These are phyloP conservation scores for Tricholoma matsutake DNA, from an alignment of 768 basidiomycete species.

Conservation along the genomic window DNA sequence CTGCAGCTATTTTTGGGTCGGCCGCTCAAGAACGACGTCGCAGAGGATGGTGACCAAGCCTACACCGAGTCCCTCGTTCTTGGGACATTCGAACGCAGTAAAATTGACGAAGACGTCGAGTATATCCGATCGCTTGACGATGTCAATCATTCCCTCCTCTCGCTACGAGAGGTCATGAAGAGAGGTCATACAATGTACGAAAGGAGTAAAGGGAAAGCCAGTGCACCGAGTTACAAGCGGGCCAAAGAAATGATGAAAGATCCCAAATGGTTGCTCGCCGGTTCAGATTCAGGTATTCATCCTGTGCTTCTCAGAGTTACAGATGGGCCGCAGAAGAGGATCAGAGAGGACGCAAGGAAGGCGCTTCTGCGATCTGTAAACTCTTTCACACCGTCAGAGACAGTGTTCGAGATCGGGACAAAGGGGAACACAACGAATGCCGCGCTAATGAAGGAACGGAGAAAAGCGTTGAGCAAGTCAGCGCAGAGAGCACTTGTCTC, in stretches of 20 bases:
- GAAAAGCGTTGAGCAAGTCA: slow-evolving; percentile 73
- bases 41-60: slow-evolving; percentile 49
- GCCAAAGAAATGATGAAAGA: slow-evolving; percentile 85
- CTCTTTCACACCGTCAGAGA: slow-evolving; percentile 83
- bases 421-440: slow-evolving; percentile 63
- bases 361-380: slow-evolving; percentile 71
- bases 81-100: slow-evolving; percentile 78
- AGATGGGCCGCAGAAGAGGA: slow-evolving; percentile 33
- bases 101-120: slow-evolving; percentile 81
- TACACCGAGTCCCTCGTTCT: slow-evolving; percentile 76
- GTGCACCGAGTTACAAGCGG: slow-evolving; percentile 77
- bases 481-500: slow-evolving; percentile 42
- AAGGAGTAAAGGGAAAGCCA: slow-evolving; percentile 88
- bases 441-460: slow-evolving; percentile 83
- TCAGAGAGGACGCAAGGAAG: slow-evolving; percentile 55
- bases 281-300: slow-evolving; percentile 63
- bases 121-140: slow-evolving; percentile 67
- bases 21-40: slow-evolving; percentile 58
- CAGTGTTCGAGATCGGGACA: slow-evolving; percentile 85
- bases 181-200: slow-evolving; percentile 94
- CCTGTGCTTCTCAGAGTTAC: slow-evolving; percentile 57
- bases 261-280: slow-evolving; percentile 66
- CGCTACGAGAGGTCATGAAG: slow-evolving; percentile 77
- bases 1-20: slow-evolving; percentile 89
- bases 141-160: slow-evolving; percentile 58